Percentiles rank a stretch among this genome's conserved stretches.
Evolutionary conservation across 495 filamentous ascomycete species (phyloP).

Genomic region (Hyaloscypha finlandica): DNA sequence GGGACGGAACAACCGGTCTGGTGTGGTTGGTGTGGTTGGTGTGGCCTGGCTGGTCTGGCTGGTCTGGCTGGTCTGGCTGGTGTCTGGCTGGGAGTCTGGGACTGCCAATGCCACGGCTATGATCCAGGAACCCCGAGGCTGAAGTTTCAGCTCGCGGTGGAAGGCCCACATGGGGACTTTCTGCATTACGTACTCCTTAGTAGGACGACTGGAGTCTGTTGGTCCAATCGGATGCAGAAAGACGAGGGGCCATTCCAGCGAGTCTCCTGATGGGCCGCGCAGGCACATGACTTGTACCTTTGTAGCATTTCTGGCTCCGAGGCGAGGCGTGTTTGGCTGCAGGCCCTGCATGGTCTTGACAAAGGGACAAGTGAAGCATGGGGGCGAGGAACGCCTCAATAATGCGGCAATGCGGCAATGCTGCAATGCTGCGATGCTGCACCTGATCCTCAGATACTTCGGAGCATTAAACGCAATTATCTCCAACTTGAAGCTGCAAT

Average conservation of each 20-base stretch:
- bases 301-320: neutral
- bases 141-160: neutral
- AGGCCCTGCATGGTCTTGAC: conserved; percentile 5
- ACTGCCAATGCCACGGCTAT: too few relatives aligned
- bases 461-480: neutral
- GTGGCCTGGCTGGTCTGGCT: too few relatives aligned
- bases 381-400: neutral
- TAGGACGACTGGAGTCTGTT: neutral
- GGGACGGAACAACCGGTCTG: neutral
- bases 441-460: conserved; percentile 4
- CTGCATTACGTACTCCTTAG: too few relatives aligned
- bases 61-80: too few relatives aligned
- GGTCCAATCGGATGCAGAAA: neutral
- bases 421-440: neutral
- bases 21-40: too few relatives aligned
- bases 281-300: neutral
- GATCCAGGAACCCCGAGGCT: neutral
- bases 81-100: too few relatives aligned
- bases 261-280: neutral
- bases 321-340: neutral
- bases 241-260: too few relatives aligned
- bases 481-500: neutral
- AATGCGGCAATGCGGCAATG: neutral
- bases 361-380: conserved; percentile 1
- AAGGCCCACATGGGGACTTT: neutral